Evolutionary conservation across 225 moss, liverwort and hornwort species (phyloP).

Genomic region (Thuidium tamariscinum): DNA sequence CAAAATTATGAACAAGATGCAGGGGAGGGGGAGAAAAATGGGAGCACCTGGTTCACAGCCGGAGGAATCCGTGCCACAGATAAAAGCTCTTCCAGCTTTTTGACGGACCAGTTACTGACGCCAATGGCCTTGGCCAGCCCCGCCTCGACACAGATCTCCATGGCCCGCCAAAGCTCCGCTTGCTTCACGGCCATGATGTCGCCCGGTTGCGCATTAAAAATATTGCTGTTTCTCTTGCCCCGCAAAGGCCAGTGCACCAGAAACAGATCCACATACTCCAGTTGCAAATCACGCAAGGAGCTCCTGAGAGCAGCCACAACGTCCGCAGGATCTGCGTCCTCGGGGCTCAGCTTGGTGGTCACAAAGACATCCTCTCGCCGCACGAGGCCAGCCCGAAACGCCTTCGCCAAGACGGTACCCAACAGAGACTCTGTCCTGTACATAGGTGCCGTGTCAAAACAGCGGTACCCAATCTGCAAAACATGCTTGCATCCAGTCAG

Average conservation of each 20-base stretch:
- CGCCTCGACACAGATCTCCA: slow-evolving; percentile 30
- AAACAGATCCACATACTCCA: slow-evolving; percentile 47
- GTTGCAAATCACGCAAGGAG: slow-evolving; percentile 8
- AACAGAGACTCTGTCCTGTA: slow-evolving; percentile 11
- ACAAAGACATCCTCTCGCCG: slow-evolving; percentile 41
- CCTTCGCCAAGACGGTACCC: slow-evolving; percentile 3
- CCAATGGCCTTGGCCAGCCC: slow-evolving; percentile 42
- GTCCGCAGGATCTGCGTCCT: neutral
- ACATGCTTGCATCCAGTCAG: neutral
- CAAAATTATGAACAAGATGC: no score
- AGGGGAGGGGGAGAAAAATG: no score
- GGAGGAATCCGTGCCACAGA: slow-evolving; percentile 21
- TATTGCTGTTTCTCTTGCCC: neutral
- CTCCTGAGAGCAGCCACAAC: neutral
- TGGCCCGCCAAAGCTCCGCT: slow-evolving; percentile 18
- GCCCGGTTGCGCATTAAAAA: neutral
- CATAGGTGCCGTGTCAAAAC: slow-evolving; percentile 6
- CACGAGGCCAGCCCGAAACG: slow-evolving; percentile 11
- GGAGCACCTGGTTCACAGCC: slow-evolving; percentile 52
- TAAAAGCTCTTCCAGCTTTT: slow-evolving; percentile 33
- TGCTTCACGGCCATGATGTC: slow-evolving; percentile 1
- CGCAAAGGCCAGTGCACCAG: slow-evolving; percentile 34
- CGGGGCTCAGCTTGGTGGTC: slow-evolving; percentile 17
- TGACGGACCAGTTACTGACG: slow-evolving; percentile 46
- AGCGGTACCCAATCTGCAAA: slow-evolving; percentile 24